phyloP scores from a whole-genome alignment of 768 basidiomycete genomes.

The Plicaturopsis crispa region DNA sequence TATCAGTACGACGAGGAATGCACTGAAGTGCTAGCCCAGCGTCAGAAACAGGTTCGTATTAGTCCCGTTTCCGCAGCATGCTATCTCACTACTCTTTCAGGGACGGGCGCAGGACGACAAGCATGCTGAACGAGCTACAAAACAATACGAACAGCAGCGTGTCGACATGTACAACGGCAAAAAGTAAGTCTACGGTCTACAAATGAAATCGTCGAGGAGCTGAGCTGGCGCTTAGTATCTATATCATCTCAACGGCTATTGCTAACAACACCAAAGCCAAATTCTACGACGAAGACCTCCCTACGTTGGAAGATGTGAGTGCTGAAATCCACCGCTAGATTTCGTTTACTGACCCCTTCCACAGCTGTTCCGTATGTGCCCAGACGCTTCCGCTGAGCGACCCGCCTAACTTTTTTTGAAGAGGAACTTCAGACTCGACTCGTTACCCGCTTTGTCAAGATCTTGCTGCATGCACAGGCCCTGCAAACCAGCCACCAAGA shows the following conservation, averaged over 20 bases:
- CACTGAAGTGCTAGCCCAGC: slow-evolving; percentile 58
- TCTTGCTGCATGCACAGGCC: slow-evolving; percentile 52
- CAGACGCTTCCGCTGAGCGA: too few relatives aligned
- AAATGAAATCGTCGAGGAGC: neutral
- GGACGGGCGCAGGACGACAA: too few relatives aligned
- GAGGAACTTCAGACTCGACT: slow-evolving; percentile 67
- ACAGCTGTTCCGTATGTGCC: too few relatives aligned
- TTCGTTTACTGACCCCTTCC: slow-evolving; percentile 2
- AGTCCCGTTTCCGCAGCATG: slow-evolving; percentile 7
- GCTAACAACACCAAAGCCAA: slow-evolving; percentile 65
- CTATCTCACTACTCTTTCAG: slow-evolving; percentile 4
- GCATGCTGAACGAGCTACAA: slow-evolving; percentile 66
- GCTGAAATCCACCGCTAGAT: slow-evolving; percentile 8
- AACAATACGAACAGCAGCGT: slow-evolving; percentile 70
- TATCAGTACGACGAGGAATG: slow-evolving; percentile 76
- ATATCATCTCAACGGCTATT: slow-evolving; percentile 61
- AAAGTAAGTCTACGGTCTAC: slow-evolving; percentile 42
- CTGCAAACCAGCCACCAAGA: slow-evolving; percentile 57
- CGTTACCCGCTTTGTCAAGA: slow-evolving; percentile 42
- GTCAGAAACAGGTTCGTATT: slow-evolving; percentile 67
- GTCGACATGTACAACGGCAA: slow-evolving; percentile 76
- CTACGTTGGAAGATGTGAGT: slow-evolving; percentile 64
- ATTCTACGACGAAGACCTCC: slow-evolving; percentile 66
- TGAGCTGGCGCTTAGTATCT: slow-evolving; percentile 35
- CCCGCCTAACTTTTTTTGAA: too few relatives aligned